A percentile compares a stretch with the other conserved stretches of the same genome.
phyloP scores from a whole-genome alignment of 2,329 filamentous ascomycete species.

The Phyllachora maydis region DNA sequence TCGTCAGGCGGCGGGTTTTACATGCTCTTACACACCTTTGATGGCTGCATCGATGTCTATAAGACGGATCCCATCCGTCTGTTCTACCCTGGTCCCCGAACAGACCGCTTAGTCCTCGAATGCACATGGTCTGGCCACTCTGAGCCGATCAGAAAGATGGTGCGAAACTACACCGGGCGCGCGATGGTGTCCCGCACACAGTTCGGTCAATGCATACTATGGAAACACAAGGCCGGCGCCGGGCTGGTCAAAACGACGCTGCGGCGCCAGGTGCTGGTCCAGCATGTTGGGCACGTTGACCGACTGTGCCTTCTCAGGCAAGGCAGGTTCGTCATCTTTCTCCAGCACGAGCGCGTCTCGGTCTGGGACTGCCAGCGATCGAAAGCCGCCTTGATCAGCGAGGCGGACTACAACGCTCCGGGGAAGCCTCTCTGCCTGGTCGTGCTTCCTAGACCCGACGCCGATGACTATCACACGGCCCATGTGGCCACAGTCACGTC shows the following conservation, averaged over 20 bases:
- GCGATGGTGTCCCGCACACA: slow-evolving; percentile 66
- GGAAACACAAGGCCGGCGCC: slow-evolving; percentile 43
- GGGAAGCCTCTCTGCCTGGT: slow-evolving; percentile 68
- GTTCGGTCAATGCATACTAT: slow-evolving; percentile 62
- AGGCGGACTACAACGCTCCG: slow-evolving; percentile 32
- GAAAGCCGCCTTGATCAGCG: slow-evolving; percentile 35
- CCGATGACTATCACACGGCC: slow-evolving; percentile 30
- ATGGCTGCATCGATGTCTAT: slow-evolving; percentile 68
- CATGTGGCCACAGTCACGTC: slow-evolving; percentile 73
- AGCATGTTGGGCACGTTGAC: slow-evolving; percentile 51
- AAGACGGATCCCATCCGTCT: slow-evolving; percentile 59
- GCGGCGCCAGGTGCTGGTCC: slow-evolving; percentile 45
- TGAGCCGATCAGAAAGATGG: slow-evolving; percentile 61
- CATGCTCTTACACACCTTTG: slow-evolving; percentile 65
- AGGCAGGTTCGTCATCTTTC: slow-evolving; percentile 61
- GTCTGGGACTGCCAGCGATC: slow-evolving; percentile 59
- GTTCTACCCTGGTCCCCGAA: slow-evolving; percentile 49
- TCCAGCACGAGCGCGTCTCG: slow-evolving; percentile 49
- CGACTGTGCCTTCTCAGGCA: slow-evolving; percentile 60
- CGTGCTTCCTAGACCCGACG: slow-evolving; percentile 43
- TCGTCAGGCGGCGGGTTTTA: slow-evolving; percentile 45
- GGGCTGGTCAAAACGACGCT: slow-evolving; percentile 33
- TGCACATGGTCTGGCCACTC: slow-evolving; percentile 73
- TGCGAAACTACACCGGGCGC: slow-evolving; percentile 63
- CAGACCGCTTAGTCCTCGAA: slow-evolving; percentile 36